Base-by-base conservation (phyloP, 164 flowering plant species). In the Houttuynia cordata region DNA sequence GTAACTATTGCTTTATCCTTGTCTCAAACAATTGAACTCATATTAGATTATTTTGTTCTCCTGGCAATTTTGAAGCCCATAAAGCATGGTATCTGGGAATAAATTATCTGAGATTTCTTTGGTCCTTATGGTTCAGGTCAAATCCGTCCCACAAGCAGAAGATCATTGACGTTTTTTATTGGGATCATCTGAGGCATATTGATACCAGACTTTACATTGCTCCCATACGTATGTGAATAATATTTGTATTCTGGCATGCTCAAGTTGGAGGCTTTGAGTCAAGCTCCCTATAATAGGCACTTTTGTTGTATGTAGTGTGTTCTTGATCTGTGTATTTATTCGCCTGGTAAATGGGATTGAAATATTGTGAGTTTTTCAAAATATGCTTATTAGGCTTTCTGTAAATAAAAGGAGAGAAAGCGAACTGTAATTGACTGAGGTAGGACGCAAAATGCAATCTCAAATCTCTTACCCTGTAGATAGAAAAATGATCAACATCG, bases 131-230 rank as follows among this genome's bases (percentile, higher is more conserved):
- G 23, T 52, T 7, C 87, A 90, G 97, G 94, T 70, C n/a, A 81
- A 80, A 55, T 67, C 97, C 56, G 92, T 85, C 72, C 94, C 94
- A 19, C 69, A 77, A 59, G 76, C 81, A 12, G 62, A 23, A 21
- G 94, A 83, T 17, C 17, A 54, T 14, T 54, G 37, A 54, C 10
- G 21, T 9, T 23, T 45, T 45, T 12, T 3, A 45, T 2, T 12
- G 49, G 15, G 49, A 45, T 45, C 49, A 8, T 12, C 49, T 45
- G 0, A 45, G 17, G 56, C 56, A 53, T 53, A 9, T 53, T 53
- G 56, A 53, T 53, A 20, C 56, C 54, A 53, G 49, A 17, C 17
- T 45, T 45, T 3, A 14, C 17, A 45, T 10, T 45, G 49, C 49
- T 45, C 17, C 14, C 17, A 17, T 45, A 45, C 17, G 49, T 17